Percentiles rank a stretch among this genome's conserved stretches.
Conservation (phyloP, 805 yeast genomes). For the Metschnikowia koreensis region DNA sequence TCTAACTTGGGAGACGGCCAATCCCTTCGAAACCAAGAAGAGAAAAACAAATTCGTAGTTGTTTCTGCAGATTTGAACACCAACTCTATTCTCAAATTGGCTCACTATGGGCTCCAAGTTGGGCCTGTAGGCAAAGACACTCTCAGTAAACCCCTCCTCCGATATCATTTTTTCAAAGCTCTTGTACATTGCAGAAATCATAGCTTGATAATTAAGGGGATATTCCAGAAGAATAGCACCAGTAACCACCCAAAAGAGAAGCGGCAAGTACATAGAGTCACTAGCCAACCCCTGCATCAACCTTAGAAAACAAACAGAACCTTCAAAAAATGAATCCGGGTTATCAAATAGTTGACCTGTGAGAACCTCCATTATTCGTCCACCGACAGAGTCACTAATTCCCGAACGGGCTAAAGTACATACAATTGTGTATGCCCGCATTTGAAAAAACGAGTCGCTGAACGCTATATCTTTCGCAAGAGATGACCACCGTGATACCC, state of each 20-base stretch:
- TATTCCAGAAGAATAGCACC: constrained; percentile 11
- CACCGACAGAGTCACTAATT: constrained; percentile 52
- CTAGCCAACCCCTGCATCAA: constrained; percentile 49
- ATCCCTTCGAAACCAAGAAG: constrained; percentile 52
- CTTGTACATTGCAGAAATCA: constrained; percentile 24
- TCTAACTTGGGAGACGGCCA: constrained; percentile 56
- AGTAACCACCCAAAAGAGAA: constrained; percentile 46
- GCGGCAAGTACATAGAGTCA: constrained; percentile 45
- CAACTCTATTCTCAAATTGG: constrained; percentile 43
- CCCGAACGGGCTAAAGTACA: constrained; percentile 68
- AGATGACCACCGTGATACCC: constrained; percentile 67
- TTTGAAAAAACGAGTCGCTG: constrained; percentile 57
- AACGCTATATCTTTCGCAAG: constrained; percentile 64
- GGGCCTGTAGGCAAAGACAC: constrained; percentile 31
- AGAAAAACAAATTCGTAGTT: constrained; percentile 55
- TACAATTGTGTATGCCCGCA: constrained; percentile 63
- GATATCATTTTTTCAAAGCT: constrained; percentile 25
- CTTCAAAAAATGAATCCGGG: constrained; percentile 35
- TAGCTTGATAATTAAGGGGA: constrained; percentile 16
- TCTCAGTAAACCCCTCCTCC: constrained; percentile 26
- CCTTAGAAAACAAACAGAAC: constrained; percentile 46
- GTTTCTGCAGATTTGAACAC: constrained; percentile 36
- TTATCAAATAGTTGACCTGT: constrained; percentile 17
- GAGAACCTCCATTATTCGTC: constrained; percentile 29
- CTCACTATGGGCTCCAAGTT: constrained; percentile 42